Evolutionary conservation across 108 stramenopile species (phyloP), one percentile per base, ranked within the genome.

Genomic region (Fistulifera pelliculosa): DNA sequence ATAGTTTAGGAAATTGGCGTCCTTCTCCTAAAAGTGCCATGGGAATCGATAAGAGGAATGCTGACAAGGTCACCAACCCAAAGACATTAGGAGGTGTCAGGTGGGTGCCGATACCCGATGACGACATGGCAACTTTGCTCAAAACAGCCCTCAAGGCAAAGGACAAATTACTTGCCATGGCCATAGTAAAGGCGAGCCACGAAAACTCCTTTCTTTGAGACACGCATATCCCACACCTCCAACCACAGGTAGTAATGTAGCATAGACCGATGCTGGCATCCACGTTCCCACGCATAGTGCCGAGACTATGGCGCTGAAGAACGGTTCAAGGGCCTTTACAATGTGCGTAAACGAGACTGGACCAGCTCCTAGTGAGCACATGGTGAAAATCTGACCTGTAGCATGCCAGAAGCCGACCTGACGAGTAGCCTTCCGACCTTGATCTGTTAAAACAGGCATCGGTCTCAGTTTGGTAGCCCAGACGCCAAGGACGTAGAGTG

Each of bases 151-250:
- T 55, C 24, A 89, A 60, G 14, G 94, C 95, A 74, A 92, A 95
- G 39, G 83, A 68, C 41, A 93, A 49, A 71, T 96, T 96, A 57
- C 93, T 93, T 1, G 69, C 69, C 89, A 94, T 93, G 51, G 94
- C 96, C 27, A 90, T 83, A 5, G 57, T 48, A 54, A 97, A 95
- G 38, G 94, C 89, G 27, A 94, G 58, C 90, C 90, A 91, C 23
- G 79, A 87, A 94, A 96, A 56, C 66, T 71, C 13, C 80, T 63
- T 69, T 95, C 90, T 49, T 92, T 90, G 22, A 90, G 44, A 38
- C 84, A 90, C n/a, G 94, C 94, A 58, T 85, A 83, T 24, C 77
- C 84, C 18, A 95, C 94, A 57, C 94, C 94, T 23, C 86, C 88
- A 18, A 95, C 84, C 4, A 95, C 86, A 24, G 90, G 94, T 47